These are phyloP conservation scores for Aristolochia californica DNA, from an alignment of 164 flowering plant species.

Conservation along the genomic window DNA sequence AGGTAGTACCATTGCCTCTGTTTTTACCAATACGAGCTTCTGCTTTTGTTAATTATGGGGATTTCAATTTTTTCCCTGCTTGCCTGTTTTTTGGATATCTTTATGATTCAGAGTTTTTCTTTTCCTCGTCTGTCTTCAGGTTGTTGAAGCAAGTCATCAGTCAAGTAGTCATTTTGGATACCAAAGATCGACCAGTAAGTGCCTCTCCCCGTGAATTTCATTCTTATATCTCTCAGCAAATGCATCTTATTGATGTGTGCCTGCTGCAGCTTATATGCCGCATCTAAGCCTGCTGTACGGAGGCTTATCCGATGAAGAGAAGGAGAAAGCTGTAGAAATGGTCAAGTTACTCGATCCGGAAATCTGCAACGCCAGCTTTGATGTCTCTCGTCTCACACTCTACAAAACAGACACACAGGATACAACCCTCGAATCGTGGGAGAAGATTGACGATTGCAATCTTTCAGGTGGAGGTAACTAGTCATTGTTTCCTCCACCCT, in stretches of 20 bases:
- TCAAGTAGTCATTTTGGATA: conserved; percentile 54
- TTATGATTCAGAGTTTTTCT: too few species aligned
- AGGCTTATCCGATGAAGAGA: conserved; percentile 76
- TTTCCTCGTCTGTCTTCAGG: too few species aligned
- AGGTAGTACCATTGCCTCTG: conserved; percentile 27
- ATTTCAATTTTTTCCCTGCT: too few species aligned
- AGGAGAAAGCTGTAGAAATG: conserved; percentile 62
- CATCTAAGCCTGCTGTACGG: conserved; percentile 85
- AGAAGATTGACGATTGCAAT: conserved; percentile 50
- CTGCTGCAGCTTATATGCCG: conserved; percentile 93
- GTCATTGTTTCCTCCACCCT: too few species aligned
- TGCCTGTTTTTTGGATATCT: too few species aligned
- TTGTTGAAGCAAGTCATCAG: conserved; percentile 52
- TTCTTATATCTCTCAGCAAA: background rate
- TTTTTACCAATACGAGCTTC: too few species aligned
- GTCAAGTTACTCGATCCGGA: conserved; percentile 44
- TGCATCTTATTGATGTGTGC: background rate
- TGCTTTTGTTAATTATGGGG: too few species aligned
- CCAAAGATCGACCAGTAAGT: conserved; percentile 47
- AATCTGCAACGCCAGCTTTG: conserved; percentile 45
- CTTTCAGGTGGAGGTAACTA: too few species aligned
- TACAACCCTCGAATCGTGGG: conserved; percentile 75
- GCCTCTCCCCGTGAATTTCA: background rate
- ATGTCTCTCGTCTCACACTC: conserved; percentile 48
- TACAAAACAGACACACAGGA: conserved; percentile 77